These are phyloP conservation scores for Bipolaris bicolor DNA, from an alignment of 2,329 filamentous ascomycete species.

Conservation along the genomic window DNA sequence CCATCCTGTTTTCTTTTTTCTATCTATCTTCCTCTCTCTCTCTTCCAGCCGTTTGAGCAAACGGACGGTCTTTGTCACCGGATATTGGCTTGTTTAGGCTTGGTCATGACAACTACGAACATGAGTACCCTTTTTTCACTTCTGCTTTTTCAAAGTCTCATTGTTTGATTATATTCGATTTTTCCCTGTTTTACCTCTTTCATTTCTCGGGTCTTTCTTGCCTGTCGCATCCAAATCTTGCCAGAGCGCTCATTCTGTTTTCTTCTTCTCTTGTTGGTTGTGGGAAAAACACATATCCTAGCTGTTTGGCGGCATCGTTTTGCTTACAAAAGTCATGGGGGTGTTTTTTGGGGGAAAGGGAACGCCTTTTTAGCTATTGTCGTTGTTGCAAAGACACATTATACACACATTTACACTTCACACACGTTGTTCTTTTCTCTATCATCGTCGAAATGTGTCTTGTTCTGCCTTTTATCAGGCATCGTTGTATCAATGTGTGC, in stretches of 20 bases:
- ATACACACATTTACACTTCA: background rate
- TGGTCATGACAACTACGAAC: constrained; percentile 30
- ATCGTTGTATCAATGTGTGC: too few species aligned
- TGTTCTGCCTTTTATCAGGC: too few species aligned
- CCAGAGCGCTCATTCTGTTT: background rate
- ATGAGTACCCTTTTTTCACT: constrained; percentile 16
- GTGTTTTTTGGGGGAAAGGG: background rate
- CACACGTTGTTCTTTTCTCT: too few species aligned
- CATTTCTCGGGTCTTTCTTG: background rate
- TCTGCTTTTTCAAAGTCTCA: constrained; percentile 1
- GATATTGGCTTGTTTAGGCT: constrained; percentile 16
- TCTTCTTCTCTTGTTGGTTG: background rate
- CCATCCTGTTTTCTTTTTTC: constrained; percentile 2
- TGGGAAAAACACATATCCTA: background rate
- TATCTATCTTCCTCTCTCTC: background rate
- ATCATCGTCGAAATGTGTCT: too few species aligned
- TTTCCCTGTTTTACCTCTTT: background rate
- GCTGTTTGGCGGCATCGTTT: constrained; percentile 2
- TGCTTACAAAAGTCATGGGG: constrained; percentile 1
- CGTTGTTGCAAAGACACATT: background rate
- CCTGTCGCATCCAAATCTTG: background rate
- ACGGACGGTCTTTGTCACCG: constrained; percentile 18
- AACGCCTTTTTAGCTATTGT: background rate
- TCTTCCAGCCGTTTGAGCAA: constrained; percentile 10
- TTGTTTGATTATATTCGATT: constrained; percentile 8